These are phyloP conservation scores for Oldenlandia corymbosa DNA, from an alignment of 257 asterid species.

Conservation along the genomic window DNA sequence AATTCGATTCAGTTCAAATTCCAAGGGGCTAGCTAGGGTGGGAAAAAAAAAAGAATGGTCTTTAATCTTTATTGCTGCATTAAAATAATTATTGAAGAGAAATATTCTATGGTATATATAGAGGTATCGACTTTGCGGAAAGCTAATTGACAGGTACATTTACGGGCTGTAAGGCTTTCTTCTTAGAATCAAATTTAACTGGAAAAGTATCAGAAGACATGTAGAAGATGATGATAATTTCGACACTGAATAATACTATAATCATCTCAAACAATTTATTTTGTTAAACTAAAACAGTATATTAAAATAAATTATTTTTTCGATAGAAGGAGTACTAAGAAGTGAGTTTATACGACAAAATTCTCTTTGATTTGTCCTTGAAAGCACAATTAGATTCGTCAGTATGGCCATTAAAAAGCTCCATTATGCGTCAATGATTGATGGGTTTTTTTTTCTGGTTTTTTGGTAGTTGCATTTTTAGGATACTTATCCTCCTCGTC, in stretches of 20 bases:
- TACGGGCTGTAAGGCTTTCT: conserved; percentile 33
- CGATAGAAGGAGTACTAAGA: no score
- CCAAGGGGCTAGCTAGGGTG: conserved; percentile 13
- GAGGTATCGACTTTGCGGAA: conserved; percentile 21
- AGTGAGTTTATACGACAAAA: no score
- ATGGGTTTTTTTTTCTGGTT: conserved; percentile 10
- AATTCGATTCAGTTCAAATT: conserved; percentile 31
- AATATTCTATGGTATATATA: conserved; percentile 21
- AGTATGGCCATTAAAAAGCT: conserved; percentile 9
- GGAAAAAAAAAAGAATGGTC: conserved; percentile 18
- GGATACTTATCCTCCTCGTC: conserved; percentile 18
- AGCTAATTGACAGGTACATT: conserved; percentile 35
- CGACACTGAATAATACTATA: conserved; percentile 14
- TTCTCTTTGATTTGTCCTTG: conserved; percentile 18
- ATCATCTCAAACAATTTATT: no score
- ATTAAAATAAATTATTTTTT: no score
- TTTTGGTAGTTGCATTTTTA: conserved; percentile 10
- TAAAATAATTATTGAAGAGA: conserved; percentile 8
- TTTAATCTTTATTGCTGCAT: conserved; percentile 21
- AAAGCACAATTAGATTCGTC: conserved; percentile 17
- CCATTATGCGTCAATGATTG: conserved; percentile 20
- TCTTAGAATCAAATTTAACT: conserved; percentile 23
- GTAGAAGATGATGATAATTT: background rate
- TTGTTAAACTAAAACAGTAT: no score
- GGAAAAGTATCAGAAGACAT: conserved; percentile 21